Conservation (phyloP, 257 asterid species). For the Ligustrum vulgare region DNA sequence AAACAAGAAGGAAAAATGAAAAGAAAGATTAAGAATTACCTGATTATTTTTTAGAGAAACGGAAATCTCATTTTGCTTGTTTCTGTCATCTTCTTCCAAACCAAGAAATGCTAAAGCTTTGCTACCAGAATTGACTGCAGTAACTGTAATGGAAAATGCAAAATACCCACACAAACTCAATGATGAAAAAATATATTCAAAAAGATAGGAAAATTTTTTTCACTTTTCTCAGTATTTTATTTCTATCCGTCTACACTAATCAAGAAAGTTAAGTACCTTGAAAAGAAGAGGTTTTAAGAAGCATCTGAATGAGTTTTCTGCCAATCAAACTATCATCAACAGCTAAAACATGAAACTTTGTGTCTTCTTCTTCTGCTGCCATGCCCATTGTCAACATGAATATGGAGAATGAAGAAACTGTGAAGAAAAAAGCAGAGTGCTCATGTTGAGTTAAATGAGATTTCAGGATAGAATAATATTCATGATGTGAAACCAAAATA, state of each 20-base stretch:
- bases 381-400: conserved; percentile 29
- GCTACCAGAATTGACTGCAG: conserved; percentile 60
- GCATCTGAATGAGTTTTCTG: conserved; percentile 51
- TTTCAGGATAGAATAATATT: no score
- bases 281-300: no score
- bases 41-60: conserved; percentile 23
- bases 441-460: no score
- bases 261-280: no score
- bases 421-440: not conserved
- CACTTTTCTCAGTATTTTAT: conserved; percentile 7
- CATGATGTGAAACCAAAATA: no score
- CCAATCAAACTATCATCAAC: conserved; percentile 63
- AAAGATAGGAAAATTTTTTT: no score
- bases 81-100: conserved; percentile 32
- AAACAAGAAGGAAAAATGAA: no score
- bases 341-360: conserved; percentile 58
- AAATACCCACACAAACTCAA: not conserved
- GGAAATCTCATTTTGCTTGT: conserved; percentile 25
- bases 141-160: conserved; percentile 39
- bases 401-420: not conserved
- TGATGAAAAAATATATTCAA: not conserved
- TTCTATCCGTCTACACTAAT: no score
- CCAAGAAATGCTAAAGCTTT: conserved; percentile 61
- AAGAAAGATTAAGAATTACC: not conserved
- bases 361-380: conserved; percentile 41